phyloP scores from a whole-genome alignment of 371 early-diverging fungal genomes.

The Mortierella sp. region DNA sequence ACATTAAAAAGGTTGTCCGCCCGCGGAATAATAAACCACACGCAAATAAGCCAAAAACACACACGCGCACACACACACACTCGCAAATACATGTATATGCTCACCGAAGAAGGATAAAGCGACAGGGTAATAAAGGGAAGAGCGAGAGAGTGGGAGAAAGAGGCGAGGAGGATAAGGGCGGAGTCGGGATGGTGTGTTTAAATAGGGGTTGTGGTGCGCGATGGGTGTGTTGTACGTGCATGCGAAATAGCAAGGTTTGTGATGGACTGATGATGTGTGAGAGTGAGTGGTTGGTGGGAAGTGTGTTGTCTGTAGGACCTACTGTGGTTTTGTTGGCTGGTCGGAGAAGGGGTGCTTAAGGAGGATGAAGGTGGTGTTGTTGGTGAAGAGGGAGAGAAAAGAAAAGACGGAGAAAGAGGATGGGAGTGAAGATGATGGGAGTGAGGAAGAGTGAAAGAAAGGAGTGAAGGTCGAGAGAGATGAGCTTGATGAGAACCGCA shows the following conservation, averaged over 20 bases:
- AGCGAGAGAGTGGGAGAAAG: too few relatives aligned
- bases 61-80: neutral
- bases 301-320: neutral
- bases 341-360: neutral
- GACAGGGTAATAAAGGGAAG: neutral
- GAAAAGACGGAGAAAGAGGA: neutral
- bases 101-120: too few relatives aligned
- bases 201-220: too few relatives aligned
- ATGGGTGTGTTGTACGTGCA: too few relatives aligned
- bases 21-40: neutral
- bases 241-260: too few relatives aligned
- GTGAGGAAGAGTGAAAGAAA: neutral
- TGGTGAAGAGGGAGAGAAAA: neutral
- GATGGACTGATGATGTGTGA: too few relatives aligned
- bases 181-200: too few relatives aligned
- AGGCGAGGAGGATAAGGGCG: too few relatives aligned
- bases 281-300: neutral
- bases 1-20: neutral
- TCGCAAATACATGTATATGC: neutral
- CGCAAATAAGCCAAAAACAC: neutral
- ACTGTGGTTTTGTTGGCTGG: neutral
- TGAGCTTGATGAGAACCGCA: neutral
- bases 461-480: neutral
- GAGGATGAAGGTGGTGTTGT: neutral
- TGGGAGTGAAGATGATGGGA: slow-evolving; percentile 2